Evolutionary conservation across 2,329 filamentous ascomycete species (phyloP), one percentile per base, ranked within the genome.

Genomic region (Fusarium paranaense): DNA sequence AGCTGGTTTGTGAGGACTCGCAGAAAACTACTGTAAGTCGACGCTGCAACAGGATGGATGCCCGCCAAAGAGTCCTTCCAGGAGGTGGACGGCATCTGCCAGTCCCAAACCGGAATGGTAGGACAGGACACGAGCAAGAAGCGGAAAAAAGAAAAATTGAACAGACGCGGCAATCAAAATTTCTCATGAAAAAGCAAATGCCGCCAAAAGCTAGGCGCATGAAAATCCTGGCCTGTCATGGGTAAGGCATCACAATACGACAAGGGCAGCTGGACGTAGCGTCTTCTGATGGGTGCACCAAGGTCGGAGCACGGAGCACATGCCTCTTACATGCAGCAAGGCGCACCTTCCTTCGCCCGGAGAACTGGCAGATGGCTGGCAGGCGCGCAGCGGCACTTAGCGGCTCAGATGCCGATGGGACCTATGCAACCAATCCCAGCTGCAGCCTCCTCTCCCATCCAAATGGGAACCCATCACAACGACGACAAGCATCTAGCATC

Each of bases 371-470:
- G 33, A 56, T 62, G 52, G 42, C 59, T 63, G 66, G 57, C 40
- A 58, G 60, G 63, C 40, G 20, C 40, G 33, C 38, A 45, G 57
- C 68, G 64, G 74, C 67, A 75, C 70, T 76, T 71, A 64, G 66
- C 63, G 67, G 72, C 67, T 70, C 65, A 75, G 50, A 59, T 66
- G 65, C 59, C 66, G 65, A 70, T 71, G 52, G 64, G 71, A 73
- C 72, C 56, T 61, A 64, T 63, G 38, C 30, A 50, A 47, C 72
- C 74, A 75, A 76, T 76, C 62, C 70, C 52, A 45, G 62, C 57
- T 40, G 45, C 65, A 71, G 62, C 45, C 47, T 45, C 27, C 63
- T 66, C 57, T 66, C 57, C 62, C 66, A 69, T 60, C 65, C 40
- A 50, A 70, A 60, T 37, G 58, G 45, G 30, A 67, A 54, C 52